Evolutionary conservation across 2,329 filamentous ascomycete genomes (phyloP), one percentile per base, ranked within the genome.

Genomic region (Lachnellula subtilissima): DNA sequence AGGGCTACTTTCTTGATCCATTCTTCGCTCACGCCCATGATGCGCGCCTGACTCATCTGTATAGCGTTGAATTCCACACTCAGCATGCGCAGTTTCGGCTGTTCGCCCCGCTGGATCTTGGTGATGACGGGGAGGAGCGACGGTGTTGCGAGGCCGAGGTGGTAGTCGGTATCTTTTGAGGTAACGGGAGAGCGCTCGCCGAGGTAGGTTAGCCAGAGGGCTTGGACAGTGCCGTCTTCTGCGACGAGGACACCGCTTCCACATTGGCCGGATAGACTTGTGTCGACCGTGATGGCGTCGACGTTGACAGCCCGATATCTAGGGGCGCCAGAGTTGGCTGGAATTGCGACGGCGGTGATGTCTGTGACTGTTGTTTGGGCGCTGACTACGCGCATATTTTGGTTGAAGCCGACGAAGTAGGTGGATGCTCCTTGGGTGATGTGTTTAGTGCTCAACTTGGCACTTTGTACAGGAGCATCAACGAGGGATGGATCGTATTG

Each of bases 401-500:
- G 87, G 70, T 99, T 99, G 76, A 96, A 95, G n/a, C 94, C 95
- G 61, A 99, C 88, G 73, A 99, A 99, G 64, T 96, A 92, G 0
- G 92, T 97, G 55, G 93, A 88, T 49, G 92, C 90, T 37, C 94
- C 94, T 75, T 97, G 94, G 51, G 91, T 92, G 70, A 97, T 91
- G 65, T 86, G 85, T 54, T 89, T 84, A 5, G 79, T 85, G 67
- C 91, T 91, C 50, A 99, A 80, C 65, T 84, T 89, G 4, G 95
- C 94, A 61, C 89, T 93, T 76, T 92, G 84, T 12, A 99, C 92
- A 0, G 94, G 92, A 2, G 93, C 94, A 67, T 96, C 85, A n/a
- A 97, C 95, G 17, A 99, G 82, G 40, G 83, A 85, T 1, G 94
- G 90, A 70, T 99, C 93, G 71, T 99, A 99, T 74, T 96, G 88